Evolutionary conservation across 1,284 basidiomycete species (phyloP), one percentile per base, ranked within the genome.

Genomic region (Inonotus hispidus): DNA sequence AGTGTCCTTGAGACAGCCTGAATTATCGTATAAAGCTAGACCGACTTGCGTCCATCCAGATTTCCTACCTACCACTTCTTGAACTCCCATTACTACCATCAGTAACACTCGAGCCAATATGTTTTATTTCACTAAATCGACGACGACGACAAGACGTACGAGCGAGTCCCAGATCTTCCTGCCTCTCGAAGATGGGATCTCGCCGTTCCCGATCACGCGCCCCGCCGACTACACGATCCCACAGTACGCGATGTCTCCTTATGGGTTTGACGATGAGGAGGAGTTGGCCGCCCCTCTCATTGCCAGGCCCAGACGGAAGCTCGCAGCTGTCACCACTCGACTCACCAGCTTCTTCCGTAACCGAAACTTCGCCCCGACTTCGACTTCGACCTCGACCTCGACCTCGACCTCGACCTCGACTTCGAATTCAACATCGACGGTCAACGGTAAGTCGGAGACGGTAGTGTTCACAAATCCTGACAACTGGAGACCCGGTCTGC

Each of bases 401-500:
- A n/a, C n/a, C n/a, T n/a, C n/a, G n/a, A n/a, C n/a, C n/a, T n/a
- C n/a, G n/a, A n/a, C n/a, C n/a, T n/a, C n/a, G n/a, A n/a, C n/a
- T n/a, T n/a, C n/a, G n/a, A 19, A n/a, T n/a, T n/a, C n/a, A n/a
- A n/a, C n/a, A n/a, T n/a, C n/a, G n/a, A 19, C 21, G 1, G 32
- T n/a, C 35, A 23, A 2, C 19, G 21, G 14, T 10, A 45, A 56
- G 29, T 7, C 35, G 19, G 50, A 19, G 39, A 43, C 46, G 43
- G 38, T 13, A 27, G 32, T 21, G 39, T 47, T 54, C 38, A 60
- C 59, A 25, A 55, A 41, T 5, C 14, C 32, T 14, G 43, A 55
- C 14, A 60, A 60, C 39, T 60, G 41, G 59, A 52, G 59, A 37
- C 59, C 53, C 3, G 53, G 41, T 19, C 53, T 55, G 4, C 41